Percentiles rank a stretch among this genome's conserved stretches.
These are phyloP conservation scores for Aspergillus vadensis DNA, from an alignment of 2,329 filamentous ascomycete species.

Conservation along the genomic window DNA sequence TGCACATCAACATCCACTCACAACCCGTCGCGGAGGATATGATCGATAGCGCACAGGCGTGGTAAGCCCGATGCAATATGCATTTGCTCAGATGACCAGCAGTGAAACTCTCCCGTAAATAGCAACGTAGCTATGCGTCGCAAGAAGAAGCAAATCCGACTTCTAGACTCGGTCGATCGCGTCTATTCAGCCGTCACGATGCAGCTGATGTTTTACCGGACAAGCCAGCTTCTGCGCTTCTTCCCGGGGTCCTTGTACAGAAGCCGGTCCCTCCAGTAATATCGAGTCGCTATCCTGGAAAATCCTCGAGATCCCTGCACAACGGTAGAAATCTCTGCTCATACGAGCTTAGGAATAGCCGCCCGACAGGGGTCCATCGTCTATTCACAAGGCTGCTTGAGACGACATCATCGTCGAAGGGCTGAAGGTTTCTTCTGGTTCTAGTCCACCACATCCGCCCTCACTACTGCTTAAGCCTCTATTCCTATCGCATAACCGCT, in stretches of 20 bases:
- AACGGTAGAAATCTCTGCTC: neutral
- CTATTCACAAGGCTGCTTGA: neutral
- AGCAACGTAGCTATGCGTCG: constrained; percentile 8
- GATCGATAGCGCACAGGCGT: constrained; percentile 1
- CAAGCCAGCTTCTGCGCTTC: neutral
- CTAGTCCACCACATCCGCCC: neutral
- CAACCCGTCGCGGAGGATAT: neutral
- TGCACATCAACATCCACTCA: neutral
- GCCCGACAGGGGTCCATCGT: neutral
- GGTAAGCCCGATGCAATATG: constrained; percentile 4
- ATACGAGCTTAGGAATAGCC: constrained; percentile 3
- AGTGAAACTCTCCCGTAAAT: constrained; percentile 15
- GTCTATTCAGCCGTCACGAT: constrained; percentile 12
- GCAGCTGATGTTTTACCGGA: constrained; percentile 5
- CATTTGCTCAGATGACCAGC: constrained; percentile 16
- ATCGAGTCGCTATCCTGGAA: neutral
- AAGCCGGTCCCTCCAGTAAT: neutral
- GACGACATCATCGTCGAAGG: neutral
- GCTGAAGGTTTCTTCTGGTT: neutral
- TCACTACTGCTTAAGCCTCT: neutral
- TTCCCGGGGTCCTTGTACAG: neutral
- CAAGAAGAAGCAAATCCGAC: constrained; percentile 7
- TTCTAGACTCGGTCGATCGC: constrained; percentile 13
- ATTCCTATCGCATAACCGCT: neutral
- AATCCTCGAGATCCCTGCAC: neutral